Percentiles rank a stretch among this genome's conserved stretches.
Evolutionary conservation across 345 rosid genomes (phyloP).

Genomic region (Turnera subulata): DNA sequence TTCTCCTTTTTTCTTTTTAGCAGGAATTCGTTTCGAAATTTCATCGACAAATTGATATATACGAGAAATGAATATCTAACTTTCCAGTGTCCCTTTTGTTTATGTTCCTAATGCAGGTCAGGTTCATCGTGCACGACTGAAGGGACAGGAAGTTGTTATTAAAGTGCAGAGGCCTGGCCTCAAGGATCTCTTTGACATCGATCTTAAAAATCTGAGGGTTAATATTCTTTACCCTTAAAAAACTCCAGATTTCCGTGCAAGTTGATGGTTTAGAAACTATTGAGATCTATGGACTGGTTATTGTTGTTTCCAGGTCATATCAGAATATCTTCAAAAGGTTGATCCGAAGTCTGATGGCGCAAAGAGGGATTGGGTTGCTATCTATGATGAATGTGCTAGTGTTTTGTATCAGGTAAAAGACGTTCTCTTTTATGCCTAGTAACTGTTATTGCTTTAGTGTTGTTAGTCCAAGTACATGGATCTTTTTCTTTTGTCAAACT

Average conservation of each 20-base stretch:
- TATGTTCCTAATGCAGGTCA: slow-evolving; percentile 63
- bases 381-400: slow-evolving; percentile 95
- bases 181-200: slow-evolving; percentile 93
- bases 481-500: too few relatives aligned
- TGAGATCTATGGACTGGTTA: slow-evolving; percentile 11
- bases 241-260: neutral
- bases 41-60: too few relatives aligned
- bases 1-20: too few relatives aligned
- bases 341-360: slow-evolving; percentile 99
- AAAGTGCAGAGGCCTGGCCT: slow-evolving; percentile 99
- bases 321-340: slow-evolving; percentile 93
- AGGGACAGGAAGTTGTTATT: slow-evolving; percentile 85
- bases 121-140: slow-evolving; percentile 89
- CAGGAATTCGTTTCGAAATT: too few relatives aligned
- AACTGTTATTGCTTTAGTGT: neutral
- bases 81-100: neutral
- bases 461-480: too few relatives aligned
- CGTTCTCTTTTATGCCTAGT: slow-evolving; percentile 10
- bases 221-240: slow-evolving; percentile 16
- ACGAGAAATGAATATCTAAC: neutral
- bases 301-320: slow-evolving; percentile 62
- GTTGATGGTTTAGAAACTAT: slow-evolving; percentile 9
- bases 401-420: slow-evolving; percentile 75
- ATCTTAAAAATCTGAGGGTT: slow-evolving; percentile 94
- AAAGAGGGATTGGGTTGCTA: slow-evolving; percentile 99